phyloP scores from a whole-genome alignment of 441 rosid species.

The Eugenia klotzschiana region DNA sequence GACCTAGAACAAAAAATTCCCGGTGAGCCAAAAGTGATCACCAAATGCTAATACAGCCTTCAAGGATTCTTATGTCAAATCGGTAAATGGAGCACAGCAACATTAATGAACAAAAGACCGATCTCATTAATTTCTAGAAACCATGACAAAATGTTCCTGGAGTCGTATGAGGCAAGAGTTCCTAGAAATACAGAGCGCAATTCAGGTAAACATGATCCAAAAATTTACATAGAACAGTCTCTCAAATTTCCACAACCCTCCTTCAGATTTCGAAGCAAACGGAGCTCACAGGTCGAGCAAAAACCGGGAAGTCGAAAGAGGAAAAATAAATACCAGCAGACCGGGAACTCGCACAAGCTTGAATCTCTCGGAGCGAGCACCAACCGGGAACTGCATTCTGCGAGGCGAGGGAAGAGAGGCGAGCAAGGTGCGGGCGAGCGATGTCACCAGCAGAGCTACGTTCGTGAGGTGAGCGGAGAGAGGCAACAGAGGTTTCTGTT shows the following conservation, averaged over 20 bases:
- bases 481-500: background rate
- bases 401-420: background rate
- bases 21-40: background rate
- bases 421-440: too few species aligned
- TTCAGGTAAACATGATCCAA: background rate
- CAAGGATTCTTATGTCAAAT: background rate
- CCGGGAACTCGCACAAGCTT: background rate
- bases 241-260: background rate
- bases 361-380: background rate
- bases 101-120: background rate
- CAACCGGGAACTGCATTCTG: background rate
- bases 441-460: too few species aligned
- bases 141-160: too few species aligned
- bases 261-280: background rate
- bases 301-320: background rate
- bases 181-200: background rate
- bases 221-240: too few species aligned
- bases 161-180: background rate
- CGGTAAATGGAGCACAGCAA: too few species aligned
- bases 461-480: background rate
- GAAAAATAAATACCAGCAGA: background rate
- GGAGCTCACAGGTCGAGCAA: background rate
- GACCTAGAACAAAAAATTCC: background rate
- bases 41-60: background rate
- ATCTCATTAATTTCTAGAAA: background rate